Conservation (phyloP, 345 rosid species). For the Salix dunnii region DNA sequence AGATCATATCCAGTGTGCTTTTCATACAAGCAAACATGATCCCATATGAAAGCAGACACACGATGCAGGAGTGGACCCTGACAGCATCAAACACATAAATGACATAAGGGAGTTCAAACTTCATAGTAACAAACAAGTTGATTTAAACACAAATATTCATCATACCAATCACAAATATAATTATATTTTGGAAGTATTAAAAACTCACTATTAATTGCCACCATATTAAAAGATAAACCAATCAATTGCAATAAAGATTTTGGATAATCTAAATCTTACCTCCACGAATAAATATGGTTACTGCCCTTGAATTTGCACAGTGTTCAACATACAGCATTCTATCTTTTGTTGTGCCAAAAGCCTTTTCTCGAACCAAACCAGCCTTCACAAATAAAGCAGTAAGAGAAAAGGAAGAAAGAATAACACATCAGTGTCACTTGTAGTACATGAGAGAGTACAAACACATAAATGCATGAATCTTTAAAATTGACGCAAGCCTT, state of each 20-base stretch:
- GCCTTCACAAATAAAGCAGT: constrained; percentile 44
- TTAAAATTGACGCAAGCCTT: not conserved
- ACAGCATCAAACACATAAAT: not conserved
- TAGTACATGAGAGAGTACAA: not conserved
- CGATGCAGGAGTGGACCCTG: not conserved
- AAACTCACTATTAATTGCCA: not conserved
- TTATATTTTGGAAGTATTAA: not conserved
- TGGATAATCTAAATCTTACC: constrained; percentile 39
- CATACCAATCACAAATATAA: too few species aligned
- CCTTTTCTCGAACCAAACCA: constrained; percentile 72
- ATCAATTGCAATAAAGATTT: not conserved
- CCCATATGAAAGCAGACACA: not conserved
- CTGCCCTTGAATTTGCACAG: constrained; percentile 79
- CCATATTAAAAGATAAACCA: not conserved
- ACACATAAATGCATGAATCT: not conserved
- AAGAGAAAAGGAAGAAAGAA: not conserved
- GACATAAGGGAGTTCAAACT: not conserved
- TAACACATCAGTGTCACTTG: not conserved
- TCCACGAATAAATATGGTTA: constrained; percentile 89
- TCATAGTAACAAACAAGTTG: not conserved
- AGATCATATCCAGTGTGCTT: not conserved
- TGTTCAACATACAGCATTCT: constrained; percentile 77
- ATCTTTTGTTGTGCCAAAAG: constrained; percentile 81
- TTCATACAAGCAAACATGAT: not conserved
- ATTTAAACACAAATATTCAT: not conserved